Conservation (phyloP, 306 rosid genomes). For the Lagenaria siceraria region DNA sequence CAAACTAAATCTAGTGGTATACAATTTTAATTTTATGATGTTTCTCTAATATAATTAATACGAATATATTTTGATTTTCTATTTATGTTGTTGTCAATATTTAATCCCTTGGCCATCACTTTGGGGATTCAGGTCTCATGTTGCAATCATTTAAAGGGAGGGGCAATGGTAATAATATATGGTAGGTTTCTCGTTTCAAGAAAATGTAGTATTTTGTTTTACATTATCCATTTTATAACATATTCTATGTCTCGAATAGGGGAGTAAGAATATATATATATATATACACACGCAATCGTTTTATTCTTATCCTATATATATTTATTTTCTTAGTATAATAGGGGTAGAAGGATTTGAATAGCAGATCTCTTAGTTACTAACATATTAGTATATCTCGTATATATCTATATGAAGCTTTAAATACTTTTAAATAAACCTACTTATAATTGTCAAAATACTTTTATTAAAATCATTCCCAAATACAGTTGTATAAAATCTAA, state of each 20-base stretch:
- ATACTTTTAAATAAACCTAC: too few species aligned
- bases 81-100: not conserved
- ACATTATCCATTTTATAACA: not conserved
- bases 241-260: not conserved
- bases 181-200: not conserved
- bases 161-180: not conserved
- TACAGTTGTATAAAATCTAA: too few species aligned
- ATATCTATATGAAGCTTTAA: too few species aligned
- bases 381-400: too few species aligned
- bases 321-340: too few species aligned
- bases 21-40: not conserved
- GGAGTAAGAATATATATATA: too few species aligned
- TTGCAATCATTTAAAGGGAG: not conserved
- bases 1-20: not conserved
- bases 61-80: not conserved
- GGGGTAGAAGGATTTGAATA: too few species aligned
- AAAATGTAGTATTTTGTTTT: not conserved
- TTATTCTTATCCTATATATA: too few species aligned
- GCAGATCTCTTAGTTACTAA: too few species aligned
- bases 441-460: too few species aligned
- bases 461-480: too few species aligned
- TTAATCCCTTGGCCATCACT: not conserved
- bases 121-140: not conserved
- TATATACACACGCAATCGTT: too few species aligned
- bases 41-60: not conserved